Conservation (phyloP, 2,329 filamentous ascomycete genomes). For the Fusarium camptoceras region DNA sequence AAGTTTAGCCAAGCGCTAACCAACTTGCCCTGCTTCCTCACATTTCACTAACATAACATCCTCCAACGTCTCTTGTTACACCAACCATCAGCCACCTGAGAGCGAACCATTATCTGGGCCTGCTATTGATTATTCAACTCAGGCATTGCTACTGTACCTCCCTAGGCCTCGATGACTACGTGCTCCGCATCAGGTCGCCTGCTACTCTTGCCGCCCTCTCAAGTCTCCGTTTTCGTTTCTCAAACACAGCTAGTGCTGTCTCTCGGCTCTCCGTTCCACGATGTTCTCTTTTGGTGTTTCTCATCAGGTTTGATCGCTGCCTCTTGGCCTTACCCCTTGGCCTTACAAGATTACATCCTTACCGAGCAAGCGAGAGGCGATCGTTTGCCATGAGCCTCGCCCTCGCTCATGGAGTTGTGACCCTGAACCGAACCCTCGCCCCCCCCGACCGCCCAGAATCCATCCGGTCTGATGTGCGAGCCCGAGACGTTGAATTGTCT, state of each 20-base stretch:
- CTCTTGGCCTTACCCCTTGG: constrained; percentile 11
- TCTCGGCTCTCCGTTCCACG: constrained; percentile 20
- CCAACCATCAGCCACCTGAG: constrained; percentile 20
- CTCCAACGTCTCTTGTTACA: constrained; percentile 31
- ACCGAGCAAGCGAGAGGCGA: constrained; percentile 3
- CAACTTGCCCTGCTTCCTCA: constrained; percentile 2
- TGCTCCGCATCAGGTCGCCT: constrained; percentile 7
- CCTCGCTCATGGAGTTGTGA: constrained; percentile 23
- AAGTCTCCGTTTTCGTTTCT: constrained; percentile 30
- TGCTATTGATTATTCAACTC: constrained; percentile 8
- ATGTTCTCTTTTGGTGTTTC: constrained; percentile 36
- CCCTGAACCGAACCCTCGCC: constrained; percentile 37
- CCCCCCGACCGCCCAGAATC: constrained; percentile 44
- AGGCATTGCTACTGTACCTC: not conserved
- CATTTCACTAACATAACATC: constrained; percentile 36
- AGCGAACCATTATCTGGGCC: constrained; percentile 23
- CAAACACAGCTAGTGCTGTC: constrained; percentile 29
- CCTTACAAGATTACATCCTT: not conserved
- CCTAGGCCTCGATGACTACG: not conserved
- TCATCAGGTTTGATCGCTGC: constrained; percentile 43
- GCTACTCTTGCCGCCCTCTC: constrained; percentile 37
- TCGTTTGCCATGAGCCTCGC: constrained; percentile 21
- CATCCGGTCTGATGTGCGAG: constrained; percentile 50
- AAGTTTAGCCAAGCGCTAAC: constrained; percentile 39
- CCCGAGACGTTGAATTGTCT: constrained; percentile 48